Percentiles rank a stretch among this genome's conserved stretches.
Conservation (phyloP, 495 filamentous ascomycete genomes). For the Penicillium silybi region DNA sequence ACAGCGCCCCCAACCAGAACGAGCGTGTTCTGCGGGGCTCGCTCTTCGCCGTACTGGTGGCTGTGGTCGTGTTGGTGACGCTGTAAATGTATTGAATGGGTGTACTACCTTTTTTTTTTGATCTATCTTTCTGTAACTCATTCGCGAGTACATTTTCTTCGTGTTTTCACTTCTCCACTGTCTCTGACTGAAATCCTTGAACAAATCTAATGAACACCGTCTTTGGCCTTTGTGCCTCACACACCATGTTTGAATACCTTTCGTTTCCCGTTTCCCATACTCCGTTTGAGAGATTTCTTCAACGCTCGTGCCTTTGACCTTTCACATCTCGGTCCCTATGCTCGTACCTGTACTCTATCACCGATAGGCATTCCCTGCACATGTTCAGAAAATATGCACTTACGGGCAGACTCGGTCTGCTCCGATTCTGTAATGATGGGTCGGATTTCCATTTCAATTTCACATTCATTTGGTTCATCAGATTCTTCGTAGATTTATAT, state of each 20-base stretch:
- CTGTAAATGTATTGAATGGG: conserved; percentile 35
- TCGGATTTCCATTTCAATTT: background rate
- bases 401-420: background rate
- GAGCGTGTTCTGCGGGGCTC: conserved; percentile 50
- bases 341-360: background rate
- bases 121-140: conserved; percentile 7
- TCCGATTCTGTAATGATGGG: conserved; percentile 1
- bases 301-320: background rate
- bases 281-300: background rate
- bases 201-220: conserved; percentile 15
- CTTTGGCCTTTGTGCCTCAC: background rate
- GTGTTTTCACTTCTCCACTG: conserved; percentile 13
- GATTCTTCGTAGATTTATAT: background rate
- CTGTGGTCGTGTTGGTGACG: conserved; percentile 50
- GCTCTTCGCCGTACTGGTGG: conserved; percentile 54
- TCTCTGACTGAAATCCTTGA: conserved; percentile 10
- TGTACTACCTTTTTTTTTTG: background rate
- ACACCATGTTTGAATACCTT: background rate
- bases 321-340: background rate
- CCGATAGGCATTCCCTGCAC: conserved; percentile 5
- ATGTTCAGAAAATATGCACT: conserved; percentile 11
- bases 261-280: background rate
- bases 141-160: conserved; percentile 18
- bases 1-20: conserved; percentile 34
- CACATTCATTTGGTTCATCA: background rate